Evolutionary conservation across 169 alveolate species (phyloP), one percentile per base, ranked within the genome.

Genomic region (Blepharisma undulans): DNA sequence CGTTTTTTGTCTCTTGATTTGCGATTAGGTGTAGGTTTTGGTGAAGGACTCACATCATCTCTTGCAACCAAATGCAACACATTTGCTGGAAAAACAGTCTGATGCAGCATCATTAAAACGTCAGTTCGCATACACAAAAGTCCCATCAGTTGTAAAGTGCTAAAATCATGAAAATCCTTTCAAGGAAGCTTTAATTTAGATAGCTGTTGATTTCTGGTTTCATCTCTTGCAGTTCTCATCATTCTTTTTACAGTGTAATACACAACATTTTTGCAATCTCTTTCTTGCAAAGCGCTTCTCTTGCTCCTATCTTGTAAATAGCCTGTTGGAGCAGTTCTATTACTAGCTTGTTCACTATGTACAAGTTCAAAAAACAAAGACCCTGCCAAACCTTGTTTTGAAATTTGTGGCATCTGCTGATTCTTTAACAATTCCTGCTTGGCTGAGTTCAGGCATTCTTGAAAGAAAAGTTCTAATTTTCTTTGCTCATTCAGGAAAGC

Each of bases 391-490:
- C 90, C 90, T 86, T 72, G 25, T 60, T 86, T 60, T 25, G 25
- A 21, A 19, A 72, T 66, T 71, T 66, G 89, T 3, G 89, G 80
- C 34, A 86, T 60, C 34, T 72, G 80, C n/a, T 86, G 82, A 82
- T 29, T 72, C 36, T 86, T 27, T 25, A 86, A n/a, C 10, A 86
- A 84, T 86, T 86, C 72, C 29, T 66, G 48, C 30, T 86, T 72
- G 25, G 90, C 90, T 19, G 72, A 18, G n/a, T 2, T 19, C 25
- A 60, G 29, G 72, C 90, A 86, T 22, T 60, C 80, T 21, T 72
- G 82, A 27, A 86, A 86, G n/a, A 86, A 86, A 29, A 61, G 84
- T 86, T 86, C 90, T 22, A 86, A 16, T 66, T 60, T 86, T 71
- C 72, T 86, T 27, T 86, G 80, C 66, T 86, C 84, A 21, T n/a